Evolutionary conservation across 2,329 filamentous ascomycete species (phyloP), one percentile per base, ranked within the genome.

Genomic region (Aspergillus sp.): DNA sequence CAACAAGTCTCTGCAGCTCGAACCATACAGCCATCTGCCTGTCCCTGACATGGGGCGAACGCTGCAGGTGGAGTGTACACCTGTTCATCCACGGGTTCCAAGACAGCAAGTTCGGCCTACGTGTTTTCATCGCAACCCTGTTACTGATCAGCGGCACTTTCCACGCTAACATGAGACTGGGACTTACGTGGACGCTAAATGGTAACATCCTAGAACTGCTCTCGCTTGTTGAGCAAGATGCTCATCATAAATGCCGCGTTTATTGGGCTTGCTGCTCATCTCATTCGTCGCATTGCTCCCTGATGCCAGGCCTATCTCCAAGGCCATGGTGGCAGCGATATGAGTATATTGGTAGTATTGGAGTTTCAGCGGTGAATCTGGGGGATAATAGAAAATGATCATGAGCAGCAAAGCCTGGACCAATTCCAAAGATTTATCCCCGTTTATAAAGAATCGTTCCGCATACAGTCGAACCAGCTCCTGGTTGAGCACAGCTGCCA

Each of bases 341-440:
- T 79, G 76, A 22, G 78, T 75, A 52, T 80, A 77, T 59, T 80
- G 76, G 61, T 79, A 80, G 58, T 78, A 75, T 50, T 80, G 78
- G 52, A 79, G 57, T 55, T 75, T 72, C 51, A 74, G 67, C 48
- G 76, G 77, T 49, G 75, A 73, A 16, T 73, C 70, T 2, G 79
- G 76, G 3, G 78, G 77, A 56, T 73, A 73, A 57, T 79, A 80
- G 69, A 76, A 81, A 35, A 80, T 63, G 20, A 74, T 75, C 61
- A 74, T 76, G 50, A 81, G 57, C 40, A 78, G 62, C 35, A 81
- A 62, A 16, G 78, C 74, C 61, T 81, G 78, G 40, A 82, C 71
- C 13, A 82, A 61, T 55, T 81, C 78, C 22, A 81, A 57, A 11
- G 75, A 77, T 59, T 81, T 81, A 45, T 79, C 75, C 13, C 76